A percentile compares a stretch with the other conserved stretches of the same genome.
Evolutionary conservation across 2,329 filamentous ascomycete species (phyloP).

Genomic region (Dactylellina cionopaga): DNA sequence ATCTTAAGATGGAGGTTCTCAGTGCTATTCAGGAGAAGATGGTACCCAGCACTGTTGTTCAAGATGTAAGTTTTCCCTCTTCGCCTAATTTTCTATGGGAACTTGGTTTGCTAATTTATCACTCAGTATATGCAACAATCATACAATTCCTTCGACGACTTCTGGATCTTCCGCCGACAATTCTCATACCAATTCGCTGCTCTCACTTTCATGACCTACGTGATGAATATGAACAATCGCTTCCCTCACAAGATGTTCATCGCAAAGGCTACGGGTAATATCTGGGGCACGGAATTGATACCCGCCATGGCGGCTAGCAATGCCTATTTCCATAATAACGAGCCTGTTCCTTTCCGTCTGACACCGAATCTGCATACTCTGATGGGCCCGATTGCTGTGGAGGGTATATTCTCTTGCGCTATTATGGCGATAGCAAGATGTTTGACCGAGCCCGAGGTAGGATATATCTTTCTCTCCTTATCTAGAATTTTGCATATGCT

Average conservation of each 20-base stretch:
- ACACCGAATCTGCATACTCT: conserved; percentile 95
- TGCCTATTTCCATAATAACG: conserved; percentile 91
- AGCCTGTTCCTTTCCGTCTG: conserved; percentile 95
- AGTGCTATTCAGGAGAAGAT: conserved; percentile 92
- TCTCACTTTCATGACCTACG: conserved; percentile 97
- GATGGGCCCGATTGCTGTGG: conserved; percentile 93
- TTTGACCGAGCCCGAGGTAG: conserved; percentile 80
- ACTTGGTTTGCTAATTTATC: conserved; percentile 40
- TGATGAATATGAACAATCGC: conserved; percentile 95
- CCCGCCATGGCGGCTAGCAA: conserved; percentile 85
- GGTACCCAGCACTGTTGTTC: conserved; percentile 81
- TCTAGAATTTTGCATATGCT: background rate
- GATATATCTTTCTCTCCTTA: conserved; percentile 48
- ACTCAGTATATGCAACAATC: conserved; percentile 56
- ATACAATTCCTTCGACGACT: conserved; percentile 89
- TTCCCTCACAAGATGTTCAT: conserved; percentile 97
- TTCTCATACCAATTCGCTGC: conserved; percentile 96
- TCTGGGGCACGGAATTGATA: conserved; percentile 96
- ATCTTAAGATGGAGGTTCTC: conserved; percentile 80
- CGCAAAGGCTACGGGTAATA: conserved; percentile 83
- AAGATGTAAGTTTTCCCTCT: conserved; percentile 65
- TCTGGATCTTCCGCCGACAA: conserved; percentile 97
- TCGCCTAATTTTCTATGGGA: background rate
- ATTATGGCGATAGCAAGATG: conserved; percentile 97
- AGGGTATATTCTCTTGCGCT: conserved; percentile 93